A percentile compares a stretch with the other conserved stretches of the same genome.
Conservation (phyloP, 441 rosid species). For the Lepidium campestre region DNA sequence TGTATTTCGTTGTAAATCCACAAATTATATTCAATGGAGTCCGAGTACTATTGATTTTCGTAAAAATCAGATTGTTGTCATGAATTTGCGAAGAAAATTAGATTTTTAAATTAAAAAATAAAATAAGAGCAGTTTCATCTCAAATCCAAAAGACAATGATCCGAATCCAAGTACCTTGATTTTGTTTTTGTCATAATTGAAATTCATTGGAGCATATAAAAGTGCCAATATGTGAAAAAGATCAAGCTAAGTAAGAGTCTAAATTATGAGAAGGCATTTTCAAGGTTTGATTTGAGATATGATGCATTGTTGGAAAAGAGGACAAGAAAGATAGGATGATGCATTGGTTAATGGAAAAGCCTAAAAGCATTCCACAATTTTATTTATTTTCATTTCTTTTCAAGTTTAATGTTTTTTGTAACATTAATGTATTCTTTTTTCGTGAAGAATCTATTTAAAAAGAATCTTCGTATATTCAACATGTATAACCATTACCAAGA, state of each 20-base stretch:
- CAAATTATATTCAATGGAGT: too few species aligned
- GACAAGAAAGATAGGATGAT: slow-evolving; percentile 29
- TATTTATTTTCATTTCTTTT: neutral
- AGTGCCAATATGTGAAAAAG: neutral
- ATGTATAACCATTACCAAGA: slow-evolving; percentile 8
- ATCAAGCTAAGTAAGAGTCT: too few species aligned
- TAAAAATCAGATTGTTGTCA: too few species aligned
- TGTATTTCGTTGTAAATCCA: too few species aligned
- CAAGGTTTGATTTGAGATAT: slow-evolving; percentile 4
- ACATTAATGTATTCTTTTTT: neutral
- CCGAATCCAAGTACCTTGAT: neutral
- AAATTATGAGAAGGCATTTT: slow-evolving; percentile 5
- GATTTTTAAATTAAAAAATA: too few species aligned
- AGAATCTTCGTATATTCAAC: slow-evolving; percentile 21
- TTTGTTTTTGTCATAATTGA: too few species aligned
- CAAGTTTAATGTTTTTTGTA: neutral
- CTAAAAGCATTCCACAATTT: slow-evolving; percentile 25
- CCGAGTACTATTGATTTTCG: too few species aligned
- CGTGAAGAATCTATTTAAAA: neutral
- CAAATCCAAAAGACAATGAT: neutral
- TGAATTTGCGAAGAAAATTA: too few species aligned
- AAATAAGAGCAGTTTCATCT: neutral
- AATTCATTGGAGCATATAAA: neutral
- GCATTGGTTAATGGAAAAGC: slow-evolving; percentile 49
- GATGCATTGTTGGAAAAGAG: slow-evolving; percentile 26